Evolutionary conservation across 2,329 filamentous ascomycete species (phyloP), one percentile per base, ranked within the genome.

Genomic region (Pyrenophora graminea): DNA sequence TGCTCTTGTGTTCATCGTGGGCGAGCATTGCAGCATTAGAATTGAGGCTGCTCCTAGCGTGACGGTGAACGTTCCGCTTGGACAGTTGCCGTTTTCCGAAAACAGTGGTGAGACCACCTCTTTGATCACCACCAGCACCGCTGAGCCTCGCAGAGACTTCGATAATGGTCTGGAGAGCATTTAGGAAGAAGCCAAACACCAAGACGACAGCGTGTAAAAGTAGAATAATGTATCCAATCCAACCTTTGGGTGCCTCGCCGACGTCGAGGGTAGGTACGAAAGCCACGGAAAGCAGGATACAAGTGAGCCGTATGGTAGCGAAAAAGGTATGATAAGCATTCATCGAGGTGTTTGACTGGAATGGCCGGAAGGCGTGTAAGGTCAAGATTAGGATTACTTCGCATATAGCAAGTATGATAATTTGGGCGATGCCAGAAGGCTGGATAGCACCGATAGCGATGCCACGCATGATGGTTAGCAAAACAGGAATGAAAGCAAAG

Each of bases 291-390:
- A 81, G 73, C 12, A 80, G 66, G 13, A 76, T 69, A 0, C 88
- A 88, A 40, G 90, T 75, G 27, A 97, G 86, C 30, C 94, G 86
- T 12, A 96, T 78, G 2, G 82, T 77, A 0, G 91, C 85, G 72
- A 97, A 96, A 56, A 91, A 85, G 2, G 88, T 90, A 65, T 97
- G 92, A 62, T 97, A 97, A 8, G 90, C 85, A 69, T 97, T 97
- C 94, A 99, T 99, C 23, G 93, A 97, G 0, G 94, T 97, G 18
- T 92, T 86, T 2, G 87, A 86, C 54, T 93, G 87, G 67, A 95
- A 99, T 0, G 94, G 94, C 13, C 89, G 86, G 77, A 97, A 96
- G 6, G 91, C 90, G 63, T 94, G 87, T 4, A 97, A 77, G 0
- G 92, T 93, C 38, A 97, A 79, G 31, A 97, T 85, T 52, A 92